Conservation (phyloP, 345 rosid species). For the Lenwebbia sp. region DNA sequence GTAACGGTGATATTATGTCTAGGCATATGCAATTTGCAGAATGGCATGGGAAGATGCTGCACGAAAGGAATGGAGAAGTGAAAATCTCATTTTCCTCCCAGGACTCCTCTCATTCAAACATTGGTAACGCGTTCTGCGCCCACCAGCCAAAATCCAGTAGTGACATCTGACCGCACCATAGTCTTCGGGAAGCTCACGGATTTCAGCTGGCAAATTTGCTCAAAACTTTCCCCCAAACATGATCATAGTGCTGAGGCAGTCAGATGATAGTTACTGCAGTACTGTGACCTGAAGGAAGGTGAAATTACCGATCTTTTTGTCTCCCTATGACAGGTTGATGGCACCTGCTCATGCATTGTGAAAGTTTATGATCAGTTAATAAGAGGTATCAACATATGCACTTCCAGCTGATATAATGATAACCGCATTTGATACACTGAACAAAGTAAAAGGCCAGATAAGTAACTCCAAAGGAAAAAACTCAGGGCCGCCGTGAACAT, state of each 20-base stretch:
- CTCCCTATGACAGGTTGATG: not conserved
- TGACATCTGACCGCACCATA: constrained; percentile 48
- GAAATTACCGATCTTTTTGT: not conserved
- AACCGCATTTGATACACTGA: no score
- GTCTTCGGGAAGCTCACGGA: constrained; percentile 40
- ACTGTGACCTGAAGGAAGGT: no score
- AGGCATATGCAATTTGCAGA: constrained; percentile 18
- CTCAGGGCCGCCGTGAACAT: no score
- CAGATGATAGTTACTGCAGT: not conserved
- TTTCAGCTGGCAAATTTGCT: constrained; percentile 30
- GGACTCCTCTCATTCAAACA: not conserved
- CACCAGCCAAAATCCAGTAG: constrained; percentile 63
- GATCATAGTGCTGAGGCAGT: not conserved
- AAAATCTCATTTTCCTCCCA: not conserved
- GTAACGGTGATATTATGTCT: constrained; percentile 21
- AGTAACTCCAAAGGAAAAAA: no score
- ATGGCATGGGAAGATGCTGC: constrained; percentile 23
- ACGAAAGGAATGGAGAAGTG: not conserved
- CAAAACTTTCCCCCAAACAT: constrained; percentile 14
- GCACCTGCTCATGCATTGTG: no score
- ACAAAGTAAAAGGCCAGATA: no score
- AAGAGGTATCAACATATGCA: no score
- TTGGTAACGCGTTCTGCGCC: not conserved
- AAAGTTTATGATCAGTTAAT: no score
- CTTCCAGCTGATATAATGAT: no score